Percentiles rank a stretch among this genome's conserved stretches.
phyloP scores from a whole-genome alignment of 805 yeast species.

The Candida orba region DNA sequence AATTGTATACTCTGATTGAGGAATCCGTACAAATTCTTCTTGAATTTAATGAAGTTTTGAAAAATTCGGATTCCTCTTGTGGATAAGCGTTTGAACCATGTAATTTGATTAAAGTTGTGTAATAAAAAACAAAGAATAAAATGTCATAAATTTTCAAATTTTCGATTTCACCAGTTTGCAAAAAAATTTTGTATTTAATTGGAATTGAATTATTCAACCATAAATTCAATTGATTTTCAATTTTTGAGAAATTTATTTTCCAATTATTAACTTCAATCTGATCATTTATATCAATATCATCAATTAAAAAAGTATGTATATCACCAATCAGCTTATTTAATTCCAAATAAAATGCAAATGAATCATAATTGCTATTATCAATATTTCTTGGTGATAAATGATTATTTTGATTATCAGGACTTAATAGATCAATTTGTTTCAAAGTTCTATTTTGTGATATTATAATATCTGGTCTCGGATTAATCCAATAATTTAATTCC shows the following conservation, averaged over 20 bases:
- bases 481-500: constrained; percentile 13
- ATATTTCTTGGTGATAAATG: constrained; percentile 1
- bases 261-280: constrained; percentile 13
- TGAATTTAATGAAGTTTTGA: constrained; percentile 18
- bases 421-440: constrained; percentile 4
- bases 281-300: constrained; percentile 17
- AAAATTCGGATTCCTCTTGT: constrained; percentile 18
- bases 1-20: constrained; percentile 13
- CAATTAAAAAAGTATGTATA: constrained; percentile 17
- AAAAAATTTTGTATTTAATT: constrained; percentile 4
- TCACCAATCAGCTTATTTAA: constrained; percentile 19
- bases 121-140: constrained; percentile 16
- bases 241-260: constrained; percentile 13
- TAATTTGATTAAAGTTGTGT: constrained; percentile 16
- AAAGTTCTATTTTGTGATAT: constrained; percentile 4
- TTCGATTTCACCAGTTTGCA: constrained; percentile 12
- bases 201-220: constrained; percentile 18
- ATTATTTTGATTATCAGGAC: constrained; percentile 1
- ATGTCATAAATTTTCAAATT: constrained; percentile 12
- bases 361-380: constrained; percentile 12
- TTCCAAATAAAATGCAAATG: constrained; percentile 19
- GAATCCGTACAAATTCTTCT: constrained; percentile 17
- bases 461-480: not conserved
- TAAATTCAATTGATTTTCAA: constrained; percentile 14
- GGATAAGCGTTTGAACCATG: constrained; percentile 21